phyloP scores from a whole-genome alignment of 306 rosid genomes.

The Cucurbita maxima region DNA sequence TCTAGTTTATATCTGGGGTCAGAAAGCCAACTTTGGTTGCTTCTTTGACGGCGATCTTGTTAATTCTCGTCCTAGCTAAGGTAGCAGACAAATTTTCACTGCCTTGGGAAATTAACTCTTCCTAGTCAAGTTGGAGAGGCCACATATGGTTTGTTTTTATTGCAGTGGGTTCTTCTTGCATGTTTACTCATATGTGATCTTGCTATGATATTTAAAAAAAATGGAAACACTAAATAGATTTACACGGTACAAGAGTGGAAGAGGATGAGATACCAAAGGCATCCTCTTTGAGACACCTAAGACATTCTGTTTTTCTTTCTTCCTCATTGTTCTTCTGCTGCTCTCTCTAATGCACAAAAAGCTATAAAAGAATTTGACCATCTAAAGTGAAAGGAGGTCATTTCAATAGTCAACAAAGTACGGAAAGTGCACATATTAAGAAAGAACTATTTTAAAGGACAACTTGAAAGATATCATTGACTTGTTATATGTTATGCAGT shows the following conservation, averaged over 20 bases:
- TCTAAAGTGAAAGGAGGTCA: neutral
- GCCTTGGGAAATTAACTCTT: no score
- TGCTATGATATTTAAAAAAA: slow-evolving; percentile 16
- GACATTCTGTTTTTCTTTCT: no score
- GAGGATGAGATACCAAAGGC: neutral
- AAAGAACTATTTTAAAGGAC: neutral
- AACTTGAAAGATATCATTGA: neutral
- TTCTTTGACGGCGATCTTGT: neutral
- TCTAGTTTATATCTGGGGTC: neutral
- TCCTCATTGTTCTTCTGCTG: neutral
- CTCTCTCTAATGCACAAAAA: neutral
- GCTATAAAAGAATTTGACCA: neutral
- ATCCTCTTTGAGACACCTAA: neutral
- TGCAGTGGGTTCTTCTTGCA: slow-evolving; percentile 12
- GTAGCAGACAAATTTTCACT: no score
- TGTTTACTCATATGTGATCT: slow-evolving; percentile 86
- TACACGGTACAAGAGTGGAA: neutral
- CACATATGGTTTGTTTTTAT: neutral
- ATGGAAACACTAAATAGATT: neutral
- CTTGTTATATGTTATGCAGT: neutral
- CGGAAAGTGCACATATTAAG: neutral
- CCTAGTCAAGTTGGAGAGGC: neutral
- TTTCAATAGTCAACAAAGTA: neutral
- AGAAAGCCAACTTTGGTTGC: neutral
- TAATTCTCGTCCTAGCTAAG: neutral